Evolutionary conservation across 1,139 yeast species (phyloP).

Genomic region (Debaryomyces nepalensis): DNA sequence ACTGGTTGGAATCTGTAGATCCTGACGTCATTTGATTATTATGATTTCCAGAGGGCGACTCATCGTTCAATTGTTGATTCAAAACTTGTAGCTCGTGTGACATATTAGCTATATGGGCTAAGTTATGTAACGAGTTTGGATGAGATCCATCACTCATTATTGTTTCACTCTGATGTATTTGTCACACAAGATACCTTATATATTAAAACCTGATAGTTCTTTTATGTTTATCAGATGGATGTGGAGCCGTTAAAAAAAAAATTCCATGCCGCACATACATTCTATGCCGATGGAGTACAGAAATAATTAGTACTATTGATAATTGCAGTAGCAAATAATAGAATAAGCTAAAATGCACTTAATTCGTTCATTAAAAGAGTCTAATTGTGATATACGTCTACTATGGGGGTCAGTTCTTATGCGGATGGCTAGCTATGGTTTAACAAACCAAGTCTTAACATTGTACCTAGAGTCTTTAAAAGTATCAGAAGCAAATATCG

Average conservation of each 20-base stretch:
- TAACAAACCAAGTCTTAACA: constrained; percentile 80
- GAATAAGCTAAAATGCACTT: constrained; percentile 28
- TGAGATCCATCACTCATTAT: constrained; percentile 21
- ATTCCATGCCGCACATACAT: constrained; percentile 6
- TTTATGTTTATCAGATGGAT: constrained; percentile 3
- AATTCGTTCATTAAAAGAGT: constrained; percentile 28
- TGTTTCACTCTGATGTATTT: background rate
- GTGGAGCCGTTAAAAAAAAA: constrained; percentile 6
- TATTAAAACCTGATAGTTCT: background rate
- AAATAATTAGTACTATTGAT: no score
- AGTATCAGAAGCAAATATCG: constrained; percentile 63
- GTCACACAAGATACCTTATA: background rate
- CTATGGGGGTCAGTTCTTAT: constrained; percentile 74
- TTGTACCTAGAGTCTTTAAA: constrained; percentile 64
- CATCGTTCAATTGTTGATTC: constrained; percentile 30
- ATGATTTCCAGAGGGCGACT: constrained; percentile 11
- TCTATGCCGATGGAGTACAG: no score
- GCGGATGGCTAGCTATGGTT: constrained; percentile 78
- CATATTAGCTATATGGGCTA: constrained; percentile 53
- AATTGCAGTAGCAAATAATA: no score
- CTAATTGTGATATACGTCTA: constrained; percentile 59
- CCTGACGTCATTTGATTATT: constrained; percentile 1
- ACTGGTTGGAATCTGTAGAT: constrained; percentile 7
- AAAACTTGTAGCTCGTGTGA: constrained; percentile 45
- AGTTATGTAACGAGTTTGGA: constrained; percentile 39